Conservation (phyloP, 495 filamentous ascomycete genomes). For the Daldinia concentrica region DNA sequence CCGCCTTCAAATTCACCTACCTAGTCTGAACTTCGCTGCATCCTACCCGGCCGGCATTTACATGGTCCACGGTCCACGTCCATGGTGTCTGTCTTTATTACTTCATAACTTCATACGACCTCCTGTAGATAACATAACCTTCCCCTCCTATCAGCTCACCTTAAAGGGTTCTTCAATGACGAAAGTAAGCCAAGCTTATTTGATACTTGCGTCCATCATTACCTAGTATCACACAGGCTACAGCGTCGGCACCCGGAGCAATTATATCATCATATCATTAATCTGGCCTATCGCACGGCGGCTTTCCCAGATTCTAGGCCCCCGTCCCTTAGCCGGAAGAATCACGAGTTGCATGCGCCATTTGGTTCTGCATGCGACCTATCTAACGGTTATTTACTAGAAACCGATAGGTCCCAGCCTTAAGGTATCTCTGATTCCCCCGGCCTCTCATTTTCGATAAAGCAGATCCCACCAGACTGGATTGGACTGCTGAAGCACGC, state of each 20-base stretch:
- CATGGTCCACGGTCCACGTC: background rate
- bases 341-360: slow-evolving; percentile 40
- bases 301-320: slow-evolving; percentile 25
- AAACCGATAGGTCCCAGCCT: slow-evolving; percentile 37
- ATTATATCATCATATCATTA: slow-evolving; percentile 29
- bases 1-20: slow-evolving; percentile 11
- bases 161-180: slow-evolving; percentile 54
- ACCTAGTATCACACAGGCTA: slow-evolving; percentile 54
- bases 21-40: slow-evolving; percentile 17
- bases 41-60: slow-evolving; percentile 14
- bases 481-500: slow-evolving; percentile 24
- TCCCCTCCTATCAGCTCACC: slow-evolving; percentile 21
- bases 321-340: slow-evolving; percentile 27
- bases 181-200: slow-evolving; percentile 63
- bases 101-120: slow-evolving; percentile 23
- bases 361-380: slow-evolving; percentile 33
- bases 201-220: slow-evolving; percentile 60
- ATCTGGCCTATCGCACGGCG: slow-evolving; percentile 38
- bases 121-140: slow-evolving; percentile 33
- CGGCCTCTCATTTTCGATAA: slow-evolving; percentile 32
- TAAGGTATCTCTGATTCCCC: slow-evolving; percentile 32
- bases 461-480: slow-evolving; percentile 37
- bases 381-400: slow-evolving; percentile 34
- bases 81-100: slow-evolving; percentile 27
- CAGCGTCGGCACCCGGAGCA: slow-evolving; percentile 30